A percentile compares a stretch with the other conserved stretches of the same genome.
These are phyloP conservation scores for Byssoonygena ceratinophila DNA, from an alignment of 2,329 filamentous ascomycete species.

Conservation along the genomic window DNA sequence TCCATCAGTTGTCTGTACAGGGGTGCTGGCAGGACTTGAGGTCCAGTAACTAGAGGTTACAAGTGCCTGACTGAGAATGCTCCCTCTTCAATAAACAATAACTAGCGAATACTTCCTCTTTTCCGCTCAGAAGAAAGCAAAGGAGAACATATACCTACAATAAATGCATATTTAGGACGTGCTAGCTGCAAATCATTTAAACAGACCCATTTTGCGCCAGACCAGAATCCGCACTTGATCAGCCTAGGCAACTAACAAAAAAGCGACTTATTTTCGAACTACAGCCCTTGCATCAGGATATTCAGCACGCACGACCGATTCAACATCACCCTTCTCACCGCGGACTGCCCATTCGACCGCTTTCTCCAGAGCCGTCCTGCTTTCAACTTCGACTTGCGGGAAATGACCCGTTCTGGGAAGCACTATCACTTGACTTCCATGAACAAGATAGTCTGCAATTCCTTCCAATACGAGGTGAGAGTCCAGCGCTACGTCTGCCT, in stretches of 20 bases:
- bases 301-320: slow-evolving; percentile 21
- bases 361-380: slow-evolving; percentile 35
- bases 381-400: slow-evolving; percentile 41
- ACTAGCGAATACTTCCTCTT: too few species aligned
- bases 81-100: too few species aligned
- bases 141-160: too few species aligned
- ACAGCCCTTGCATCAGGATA: slow-evolving; percentile 28
- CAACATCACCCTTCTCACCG: slow-evolving; percentile 31
- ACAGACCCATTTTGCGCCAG: too few species aligned
- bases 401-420: slow-evolving; percentile 46
- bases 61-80: too few species aligned
- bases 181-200: too few species aligned
- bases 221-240: background rate
- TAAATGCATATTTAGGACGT: too few species aligned
- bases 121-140: too few species aligned
- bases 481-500: slow-evolving; percentile 44
- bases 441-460: slow-evolving; percentile 42
- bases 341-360: slow-evolving; percentile 31
- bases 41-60: too few species aligned
- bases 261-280: slow-evolving; percentile 23
- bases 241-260: background rate
- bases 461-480: slow-evolving; percentile 42
- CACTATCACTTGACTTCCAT: slow-evolving; percentile 42
- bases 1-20: too few species aligned
- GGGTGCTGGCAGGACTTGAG: too few species aligned